phyloP scores from a whole-genome alignment of 306 rosid genomes.

The Acmispon strigosus region DNA sequence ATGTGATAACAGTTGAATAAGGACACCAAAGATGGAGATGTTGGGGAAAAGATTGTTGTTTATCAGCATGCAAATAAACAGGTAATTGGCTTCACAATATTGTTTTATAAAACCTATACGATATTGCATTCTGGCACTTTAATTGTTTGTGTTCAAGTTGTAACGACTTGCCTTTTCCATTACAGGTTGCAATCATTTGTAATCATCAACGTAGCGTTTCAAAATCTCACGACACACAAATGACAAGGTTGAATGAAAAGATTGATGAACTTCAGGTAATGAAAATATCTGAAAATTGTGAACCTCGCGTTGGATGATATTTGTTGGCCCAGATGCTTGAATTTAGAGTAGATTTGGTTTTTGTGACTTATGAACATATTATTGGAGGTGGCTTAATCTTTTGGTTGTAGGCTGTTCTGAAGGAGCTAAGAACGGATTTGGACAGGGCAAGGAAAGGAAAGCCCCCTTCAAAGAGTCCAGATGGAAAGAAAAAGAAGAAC shows the following conservation, averaged over 20 bases:
- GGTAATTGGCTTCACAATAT: slow-evolving; percentile 40
- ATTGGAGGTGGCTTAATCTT: slow-evolving; percentile 3
- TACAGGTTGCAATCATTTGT: slow-evolving; percentile 96
- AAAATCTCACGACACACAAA: slow-evolving; percentile 79
- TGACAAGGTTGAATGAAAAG: slow-evolving; percentile 72
- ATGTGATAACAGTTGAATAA: slow-evolving; percentile 57
- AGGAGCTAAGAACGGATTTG: slow-evolving; percentile 76
- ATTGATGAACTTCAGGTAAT: slow-evolving; percentile 78
- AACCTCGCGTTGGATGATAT: not conserved
- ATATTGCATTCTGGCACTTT: slow-evolving; percentile 1
- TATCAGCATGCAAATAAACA: slow-evolving; percentile 90
- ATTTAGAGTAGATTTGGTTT: not conserved
- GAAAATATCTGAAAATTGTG: slow-evolving; percentile 1
- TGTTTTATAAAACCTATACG: not conserved
- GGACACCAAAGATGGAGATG: slow-evolving; percentile 71
- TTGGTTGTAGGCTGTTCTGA: slow-evolving; percentile 56
- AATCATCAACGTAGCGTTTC: slow-evolving; percentile 97
- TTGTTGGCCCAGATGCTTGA: slow-evolving; percentile 11
- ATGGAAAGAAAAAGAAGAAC: slow-evolving; percentile 71
- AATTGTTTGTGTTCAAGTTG: slow-evolving; percentile 9
- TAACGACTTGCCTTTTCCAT: slow-evolving; percentile 12
- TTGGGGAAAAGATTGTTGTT: slow-evolving; percentile 62
- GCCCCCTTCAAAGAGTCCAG: slow-evolving; percentile 71
- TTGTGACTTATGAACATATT: slow-evolving; percentile 4
- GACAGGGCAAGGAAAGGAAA: slow-evolving; percentile 87